A percentile compares a stretch with the other conserved stretches of the same genome.
phyloP scores from a whole-genome alignment of 495 filamentous ascomycete species.

The Lophiostoma macrostomum region DNA sequence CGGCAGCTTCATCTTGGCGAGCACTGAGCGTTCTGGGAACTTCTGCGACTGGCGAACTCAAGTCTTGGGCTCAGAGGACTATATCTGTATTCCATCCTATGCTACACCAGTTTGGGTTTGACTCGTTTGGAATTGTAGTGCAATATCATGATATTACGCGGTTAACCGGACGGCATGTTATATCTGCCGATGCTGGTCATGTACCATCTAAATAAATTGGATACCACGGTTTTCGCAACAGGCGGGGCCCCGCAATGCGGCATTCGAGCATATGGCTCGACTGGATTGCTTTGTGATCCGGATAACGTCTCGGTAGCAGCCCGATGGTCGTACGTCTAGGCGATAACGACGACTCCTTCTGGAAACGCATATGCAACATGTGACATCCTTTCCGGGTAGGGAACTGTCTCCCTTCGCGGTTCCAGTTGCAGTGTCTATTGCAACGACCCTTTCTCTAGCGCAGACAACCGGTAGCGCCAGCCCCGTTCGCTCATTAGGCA shows the following conservation, averaged over 20 bases:
- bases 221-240: background rate
- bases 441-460: too few relatives aligned
- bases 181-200: conserved; percentile 9
- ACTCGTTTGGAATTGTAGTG: background rate
- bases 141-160: conserved; percentile 17
- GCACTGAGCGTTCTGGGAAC: background rate
- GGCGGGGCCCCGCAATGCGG: conserved; percentile 30
- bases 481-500: too few relatives aligned
- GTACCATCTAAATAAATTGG: conserved; percentile 15
- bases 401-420: too few relatives aligned
- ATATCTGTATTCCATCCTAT: background rate
- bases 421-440: too few relatives aligned
- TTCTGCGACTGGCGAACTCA: background rate
- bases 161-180: conserved; percentile 9
- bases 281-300: background rate
- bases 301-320: background rate
- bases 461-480: too few relatives aligned
- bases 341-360: too few relatives aligned
- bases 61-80: background rate
- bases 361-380: too few relatives aligned
- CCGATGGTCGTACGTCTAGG: too few relatives aligned
- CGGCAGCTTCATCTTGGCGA: conserved; percentile 17
- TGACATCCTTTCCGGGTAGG: too few relatives aligned
- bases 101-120: background rate
- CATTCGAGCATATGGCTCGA: conserved; percentile 4